Evolutionary conservation across 2,329 filamentous ascomycete species (phyloP).

Genomic region (Teratosphaeria gauchensis): DNA sequence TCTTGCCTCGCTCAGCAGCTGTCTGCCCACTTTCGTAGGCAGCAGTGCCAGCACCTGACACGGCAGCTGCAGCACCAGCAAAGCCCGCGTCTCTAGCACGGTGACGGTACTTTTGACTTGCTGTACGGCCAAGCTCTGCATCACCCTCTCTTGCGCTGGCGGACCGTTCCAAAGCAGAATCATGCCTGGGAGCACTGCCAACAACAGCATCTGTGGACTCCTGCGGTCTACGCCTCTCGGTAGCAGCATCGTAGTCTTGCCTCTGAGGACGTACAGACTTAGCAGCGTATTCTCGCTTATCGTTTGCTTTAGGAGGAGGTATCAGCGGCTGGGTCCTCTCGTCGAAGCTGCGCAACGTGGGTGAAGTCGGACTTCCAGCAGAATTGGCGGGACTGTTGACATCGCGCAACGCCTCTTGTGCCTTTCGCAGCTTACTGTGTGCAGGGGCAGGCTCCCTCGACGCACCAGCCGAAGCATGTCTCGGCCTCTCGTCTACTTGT

Average conservation of each 20-base stretch:
- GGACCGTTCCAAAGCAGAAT: background rate
- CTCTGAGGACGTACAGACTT: background rate
- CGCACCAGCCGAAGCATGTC: background rate
- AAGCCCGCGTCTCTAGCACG: conserved; percentile 24
- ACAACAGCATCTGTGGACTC: background rate
- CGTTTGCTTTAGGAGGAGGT: background rate
- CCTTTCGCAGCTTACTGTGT: background rate
- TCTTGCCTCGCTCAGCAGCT: conserved; percentile 21
- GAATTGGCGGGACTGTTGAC: background rate
- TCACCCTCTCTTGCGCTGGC: background rate
- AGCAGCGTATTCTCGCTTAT: background rate
- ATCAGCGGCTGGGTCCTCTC: background rate
- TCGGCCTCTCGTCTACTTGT: background rate
- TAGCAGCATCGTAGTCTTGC: background rate
- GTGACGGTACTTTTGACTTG: conserved; percentile 16
- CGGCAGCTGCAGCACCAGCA: conserved; percentile 22
- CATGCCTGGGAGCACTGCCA: background rate
- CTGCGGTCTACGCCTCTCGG: background rate
- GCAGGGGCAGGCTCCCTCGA: background rate
- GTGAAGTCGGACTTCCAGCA: background rate
- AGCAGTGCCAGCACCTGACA: conserved; percentile 6
- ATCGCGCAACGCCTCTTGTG: background rate
- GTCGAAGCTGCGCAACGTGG: background rate
- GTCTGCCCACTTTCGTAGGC: background rate
- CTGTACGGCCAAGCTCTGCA: background rate